Percentiles rank a stretch among this genome's conserved stretches.
These are phyloP conservation scores for Saposhnikovia divaricata DNA, from an alignment of 129 eudicot species.

Conservation along the genomic window DNA sequence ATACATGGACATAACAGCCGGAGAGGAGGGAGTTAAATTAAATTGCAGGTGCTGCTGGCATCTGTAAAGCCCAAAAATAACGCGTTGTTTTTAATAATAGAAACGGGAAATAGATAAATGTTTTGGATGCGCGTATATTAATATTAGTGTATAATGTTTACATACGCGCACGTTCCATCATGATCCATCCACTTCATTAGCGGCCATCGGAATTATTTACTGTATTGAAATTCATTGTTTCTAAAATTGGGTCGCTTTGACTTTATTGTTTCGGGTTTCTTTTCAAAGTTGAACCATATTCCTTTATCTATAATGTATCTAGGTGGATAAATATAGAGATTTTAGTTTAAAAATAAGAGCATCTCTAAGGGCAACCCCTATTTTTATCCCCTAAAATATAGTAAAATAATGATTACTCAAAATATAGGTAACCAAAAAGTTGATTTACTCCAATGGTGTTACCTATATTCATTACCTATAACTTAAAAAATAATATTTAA, in stretches of 20 bases:
- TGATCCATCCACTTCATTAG: neutral
- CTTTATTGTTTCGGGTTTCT: neutral
- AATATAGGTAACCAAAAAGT: too few species aligned
- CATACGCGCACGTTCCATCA: neutral
- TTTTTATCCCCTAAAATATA: too few species aligned
- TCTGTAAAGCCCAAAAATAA: neutral
- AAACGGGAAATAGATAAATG: neutral
- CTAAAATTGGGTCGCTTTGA: neutral
- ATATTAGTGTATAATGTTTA: neutral
- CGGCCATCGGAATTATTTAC: neutral
- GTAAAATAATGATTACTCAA: too few species aligned
- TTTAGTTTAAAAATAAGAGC: too few species aligned
- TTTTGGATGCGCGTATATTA: too few species aligned
- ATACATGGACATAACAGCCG: neutral
- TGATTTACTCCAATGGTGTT: too few species aligned
- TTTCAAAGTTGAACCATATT: too few species aligned
- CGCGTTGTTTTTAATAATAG: neutral
- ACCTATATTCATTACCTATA: too few species aligned
- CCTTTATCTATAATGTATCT: too few species aligned
- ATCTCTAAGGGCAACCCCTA: too few species aligned
- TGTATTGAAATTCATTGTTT: neutral
- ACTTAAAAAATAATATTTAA: too few species aligned
- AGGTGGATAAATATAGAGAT: too few species aligned
- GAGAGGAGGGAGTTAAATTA: neutral
- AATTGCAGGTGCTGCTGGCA: neutral